Evolutionary conservation across 2,329 filamentous ascomycete genomes (phyloP), one percentile per base, ranked within the genome.

Genomic region (Colletotrichum paranaense): DNA sequence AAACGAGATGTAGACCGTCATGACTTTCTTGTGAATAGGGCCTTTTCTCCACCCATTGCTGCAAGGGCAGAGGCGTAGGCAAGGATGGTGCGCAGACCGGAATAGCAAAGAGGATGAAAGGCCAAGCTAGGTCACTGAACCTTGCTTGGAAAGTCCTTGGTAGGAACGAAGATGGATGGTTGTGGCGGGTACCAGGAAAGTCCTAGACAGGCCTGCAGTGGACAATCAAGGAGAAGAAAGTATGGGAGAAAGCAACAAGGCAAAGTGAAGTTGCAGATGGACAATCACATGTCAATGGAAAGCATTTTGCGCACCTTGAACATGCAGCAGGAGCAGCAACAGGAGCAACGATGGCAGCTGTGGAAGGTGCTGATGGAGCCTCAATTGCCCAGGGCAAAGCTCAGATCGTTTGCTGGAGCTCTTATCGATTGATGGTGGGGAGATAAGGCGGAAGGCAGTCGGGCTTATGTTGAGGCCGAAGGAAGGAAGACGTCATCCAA

Each of bases 391-490:
- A n/a, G 7, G 42, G 26, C 24, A 62, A 5, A 42, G 38, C 38
- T 42, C 16, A 32, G 30, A 32, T 32, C 32, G 59, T 22, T 32
- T 52, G 59, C 8, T 32, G 42, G 42, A 62, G 26, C 60, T 73
- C 71, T 73, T 73, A 67, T 72, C 71, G 68, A 67, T 67, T 59
- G 68, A 57, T 52, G 46, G 62, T 46, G 71, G 62, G 22, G 62
- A 62, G 49, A 32, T 66, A 42, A 42, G 38, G 16, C 42, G n/a
- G 19, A 49, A 49, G 5, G 42, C 32, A 35, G 5, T 64, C 52
- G 38, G 26, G 35, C 19, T 14, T 53, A 42, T 26, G 53, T 64
- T 42, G 65, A 35, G 55, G 42, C 56, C 42, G 49, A 24, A 62
- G 42, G 60, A 22, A 28, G 49, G 56, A 62, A 38, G 67, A 71